These are phyloP conservation scores for Orbilia brochopaga DNA, from an alignment of 2,329 filamentous ascomycete genomes.

Conservation along the genomic window DNA sequence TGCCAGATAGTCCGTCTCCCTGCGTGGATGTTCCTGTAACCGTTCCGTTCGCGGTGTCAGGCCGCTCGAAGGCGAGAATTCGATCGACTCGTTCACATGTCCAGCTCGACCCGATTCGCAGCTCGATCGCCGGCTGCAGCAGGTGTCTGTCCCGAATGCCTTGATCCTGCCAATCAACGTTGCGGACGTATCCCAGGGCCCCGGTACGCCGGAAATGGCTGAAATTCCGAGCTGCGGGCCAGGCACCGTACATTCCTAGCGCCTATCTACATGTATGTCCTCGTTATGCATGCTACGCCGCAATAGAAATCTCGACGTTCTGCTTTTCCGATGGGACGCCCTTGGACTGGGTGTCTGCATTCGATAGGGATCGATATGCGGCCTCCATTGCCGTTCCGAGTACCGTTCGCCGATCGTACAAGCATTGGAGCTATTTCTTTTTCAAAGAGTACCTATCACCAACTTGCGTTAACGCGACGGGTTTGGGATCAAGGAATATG, in stretches of 20 bases:
- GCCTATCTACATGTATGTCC: no score
- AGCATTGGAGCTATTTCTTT: constrained; percentile 19
- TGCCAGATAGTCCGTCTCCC: no score
- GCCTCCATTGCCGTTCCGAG: neutral
- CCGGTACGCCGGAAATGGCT: neutral
- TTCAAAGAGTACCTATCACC: constrained; percentile 41
- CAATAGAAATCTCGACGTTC: no score
- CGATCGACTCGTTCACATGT: neutral
- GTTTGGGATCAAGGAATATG: neutral
- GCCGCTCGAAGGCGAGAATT: neutral
- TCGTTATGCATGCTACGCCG: no score
- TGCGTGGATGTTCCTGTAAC: neutral
- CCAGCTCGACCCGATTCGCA: neutral
- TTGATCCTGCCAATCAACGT: neutral
- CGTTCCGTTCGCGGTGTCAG: neutral
- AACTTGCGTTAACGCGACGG: neutral
- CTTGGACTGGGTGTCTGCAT: no score
- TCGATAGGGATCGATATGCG: neutral
- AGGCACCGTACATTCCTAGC: neutral
- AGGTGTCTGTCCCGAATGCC: neutral
- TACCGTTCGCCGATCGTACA: no score
- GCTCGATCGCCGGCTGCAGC: neutral
- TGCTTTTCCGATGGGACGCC: no score
- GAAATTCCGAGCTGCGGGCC: neutral
- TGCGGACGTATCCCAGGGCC: neutral